Evolutionary conservation across 2,329 filamentous ascomycete genomes (phyloP).

Genomic region (Metarhizium rileyi): DNA sequence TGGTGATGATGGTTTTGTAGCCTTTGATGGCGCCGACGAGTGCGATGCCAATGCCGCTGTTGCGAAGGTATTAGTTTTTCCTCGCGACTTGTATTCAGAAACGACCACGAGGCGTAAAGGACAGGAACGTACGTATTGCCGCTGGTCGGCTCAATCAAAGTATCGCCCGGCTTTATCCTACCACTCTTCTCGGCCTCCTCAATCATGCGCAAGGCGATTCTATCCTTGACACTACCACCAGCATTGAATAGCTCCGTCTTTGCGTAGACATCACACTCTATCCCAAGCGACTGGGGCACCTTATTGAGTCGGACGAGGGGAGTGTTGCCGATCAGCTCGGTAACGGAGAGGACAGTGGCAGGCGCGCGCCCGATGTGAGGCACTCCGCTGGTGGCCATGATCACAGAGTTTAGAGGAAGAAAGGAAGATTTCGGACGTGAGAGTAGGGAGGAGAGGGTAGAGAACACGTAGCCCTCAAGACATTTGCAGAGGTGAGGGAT

Average conservation of each 20-base stretch:
- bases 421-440: not conserved
- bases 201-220: constrained; percentile 94
- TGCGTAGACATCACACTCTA: constrained; percentile 80
- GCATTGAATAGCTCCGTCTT: constrained; percentile 93
- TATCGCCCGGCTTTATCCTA: constrained; percentile 93
- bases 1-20: constrained; percentile 96
- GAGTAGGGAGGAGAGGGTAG: not conserved
- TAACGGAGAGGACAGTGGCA: constrained; percentile 50
- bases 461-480: no score
- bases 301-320: constrained; percentile 92
- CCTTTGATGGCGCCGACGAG: constrained; percentile 93
- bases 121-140: constrained; percentile 76
- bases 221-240: constrained; percentile 86
- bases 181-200: constrained; percentile 87
- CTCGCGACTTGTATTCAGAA: not conserved
- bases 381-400: constrained; percentile 1
- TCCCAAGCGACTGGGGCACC: constrained; percentile 81
- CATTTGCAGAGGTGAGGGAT: no score
- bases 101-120: no score
- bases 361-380: constrained; percentile 16
- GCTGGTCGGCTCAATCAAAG: constrained; percentile 93
- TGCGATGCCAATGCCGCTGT: constrained; percentile 77
- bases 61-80: not conserved
- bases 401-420: not conserved
- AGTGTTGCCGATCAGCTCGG: constrained; percentile 87